Percentiles rank a stretch among this genome's conserved stretches.
Conservation (phyloP, 2,329 filamentous ascomycete species). For the Sporothrix sp. region DNA sequence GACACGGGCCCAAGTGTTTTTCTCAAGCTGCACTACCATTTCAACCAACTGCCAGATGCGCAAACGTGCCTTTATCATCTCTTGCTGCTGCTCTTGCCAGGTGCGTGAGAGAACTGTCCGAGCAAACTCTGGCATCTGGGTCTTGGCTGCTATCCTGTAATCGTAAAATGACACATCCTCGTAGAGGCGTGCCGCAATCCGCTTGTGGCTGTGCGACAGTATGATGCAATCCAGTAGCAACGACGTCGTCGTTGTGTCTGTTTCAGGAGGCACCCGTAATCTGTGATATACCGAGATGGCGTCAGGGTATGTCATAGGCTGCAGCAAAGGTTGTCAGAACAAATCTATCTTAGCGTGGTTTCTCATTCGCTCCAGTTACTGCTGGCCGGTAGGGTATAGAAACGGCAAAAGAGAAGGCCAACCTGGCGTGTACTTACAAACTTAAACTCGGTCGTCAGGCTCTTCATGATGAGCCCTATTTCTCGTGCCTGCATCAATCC, state of each 20-base stretch:
- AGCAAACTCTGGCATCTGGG: slow-evolving; percentile 33
- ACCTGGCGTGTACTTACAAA: slow-evolving; percentile 66
- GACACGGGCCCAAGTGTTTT: slow-evolving; percentile 60
- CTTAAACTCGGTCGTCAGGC: slow-evolving; percentile 77
- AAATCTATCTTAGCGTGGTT: background rate
- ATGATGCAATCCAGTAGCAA: slow-evolving; percentile 55
- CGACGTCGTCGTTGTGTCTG: slow-evolving; percentile 34
- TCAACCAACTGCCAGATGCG: slow-evolving; percentile 47
- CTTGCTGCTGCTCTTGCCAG: slow-evolving; percentile 43
- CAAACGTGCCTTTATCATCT: slow-evolving; percentile 40
- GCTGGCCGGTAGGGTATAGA: no score
- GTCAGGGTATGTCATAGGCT: slow-evolving; percentile 81
- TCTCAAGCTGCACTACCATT: slow-evolving; percentile 55
- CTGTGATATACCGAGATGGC: slow-evolving; percentile 76
- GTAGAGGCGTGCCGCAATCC: slow-evolving; percentile 61
- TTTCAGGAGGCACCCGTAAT: slow-evolving; percentile 45
- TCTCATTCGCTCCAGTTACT: no score
- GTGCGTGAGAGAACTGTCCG: slow-evolving; percentile 27
- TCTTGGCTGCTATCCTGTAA: slow-evolving; percentile 30
- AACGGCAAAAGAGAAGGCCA: no score
- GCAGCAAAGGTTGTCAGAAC: background rate
- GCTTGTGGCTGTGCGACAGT: slow-evolving; percentile 63
- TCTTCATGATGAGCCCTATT: slow-evolving; percentile 67
- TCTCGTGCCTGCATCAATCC: slow-evolving; percentile 57
- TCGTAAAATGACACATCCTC: slow-evolving; percentile 79